Conservation (phyloP, 176 grass and related monocot species). For the Typha latifolia region DNA sequence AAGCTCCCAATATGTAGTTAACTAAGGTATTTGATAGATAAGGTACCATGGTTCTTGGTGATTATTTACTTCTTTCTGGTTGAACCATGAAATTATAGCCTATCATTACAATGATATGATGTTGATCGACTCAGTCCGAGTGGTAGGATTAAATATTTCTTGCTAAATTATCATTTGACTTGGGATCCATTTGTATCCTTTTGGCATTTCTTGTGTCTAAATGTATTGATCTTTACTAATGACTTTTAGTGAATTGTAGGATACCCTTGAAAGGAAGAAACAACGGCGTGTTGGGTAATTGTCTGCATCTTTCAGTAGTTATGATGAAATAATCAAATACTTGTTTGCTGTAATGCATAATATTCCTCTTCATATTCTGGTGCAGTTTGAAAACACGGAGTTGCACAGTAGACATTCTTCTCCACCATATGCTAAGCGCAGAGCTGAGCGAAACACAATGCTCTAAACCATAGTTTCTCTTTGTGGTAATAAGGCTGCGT, state of each 20-base stretch:
- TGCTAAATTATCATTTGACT: neutral
- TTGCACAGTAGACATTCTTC: conserved; percentile 74
- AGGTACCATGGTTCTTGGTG: too few species aligned
- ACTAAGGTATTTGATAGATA: too few species aligned
- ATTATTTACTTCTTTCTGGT: too few species aligned
- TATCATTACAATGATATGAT: too few species aligned
- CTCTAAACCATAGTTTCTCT: conserved; percentile 26
- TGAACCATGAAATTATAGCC: too few species aligned
- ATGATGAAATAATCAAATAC: neutral
- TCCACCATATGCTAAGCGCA: conserved; percentile 80
- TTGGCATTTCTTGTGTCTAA: neutral
- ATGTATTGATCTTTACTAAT: neutral
- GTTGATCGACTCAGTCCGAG: too few species aligned
- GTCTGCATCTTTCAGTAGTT: neutral
- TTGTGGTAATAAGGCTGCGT: conserved; percentile 21
- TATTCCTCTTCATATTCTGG: conserved; percentile 5
- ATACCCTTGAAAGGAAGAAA: neutral
- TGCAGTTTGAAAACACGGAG: conserved; percentile 54
- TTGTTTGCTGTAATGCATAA: conserved; percentile 6
- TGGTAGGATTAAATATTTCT: too few species aligned
- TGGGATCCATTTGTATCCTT: neutral
- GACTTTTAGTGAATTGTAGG: conserved; percentile 5
- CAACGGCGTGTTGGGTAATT: conserved; percentile 12
- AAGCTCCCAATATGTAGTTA: too few species aligned
- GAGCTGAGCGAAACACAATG: conserved; percentile 62